A percentile compares a stretch with the other conserved stretches of the same genome.
Evolutionary conservation across 768 basidiomycete genomes (phyloP).

Genomic region (Lepiota brunneoincarnata): DNA sequence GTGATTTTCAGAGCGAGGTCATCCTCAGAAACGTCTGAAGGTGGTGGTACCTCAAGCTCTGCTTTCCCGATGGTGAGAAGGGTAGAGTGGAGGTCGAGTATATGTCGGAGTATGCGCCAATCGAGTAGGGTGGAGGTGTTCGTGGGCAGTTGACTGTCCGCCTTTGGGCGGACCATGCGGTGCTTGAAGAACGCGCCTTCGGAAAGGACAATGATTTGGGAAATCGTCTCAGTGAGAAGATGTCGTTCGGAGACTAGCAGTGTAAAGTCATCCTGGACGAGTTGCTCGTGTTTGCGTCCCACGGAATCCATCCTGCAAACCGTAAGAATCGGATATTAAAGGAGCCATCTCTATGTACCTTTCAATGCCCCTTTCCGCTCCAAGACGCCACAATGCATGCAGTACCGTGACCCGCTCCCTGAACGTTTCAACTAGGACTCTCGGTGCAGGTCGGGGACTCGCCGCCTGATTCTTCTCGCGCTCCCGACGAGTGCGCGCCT

Average conservation of each 20-base stretch:
- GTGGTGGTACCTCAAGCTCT: constrained; percentile 56
- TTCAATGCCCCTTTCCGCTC: constrained; percentile 49
- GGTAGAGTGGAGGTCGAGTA: constrained; percentile 60
- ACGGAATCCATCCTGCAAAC: constrained; percentile 46
- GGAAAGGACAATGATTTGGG: constrained; percentile 67
- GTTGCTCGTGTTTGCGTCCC: constrained; percentile 42
- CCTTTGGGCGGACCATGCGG: constrained; percentile 61
- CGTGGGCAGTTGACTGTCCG: constrained; percentile 25
- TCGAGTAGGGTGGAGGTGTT: constrained; percentile 47
- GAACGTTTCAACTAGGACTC: constrained; percentile 58
- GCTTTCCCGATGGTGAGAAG: constrained; percentile 65
- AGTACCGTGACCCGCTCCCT: constrained; percentile 74
- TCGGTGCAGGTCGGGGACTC: constrained; percentile 38
- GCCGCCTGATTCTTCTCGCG: constrained; percentile 28
- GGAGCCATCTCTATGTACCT: constrained; percentile 43
- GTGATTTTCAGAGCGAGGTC: constrained; percentile 82
- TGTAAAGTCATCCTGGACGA: constrained; percentile 55
- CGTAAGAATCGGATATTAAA: constrained; percentile 12
- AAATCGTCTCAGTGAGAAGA: constrained; percentile 74
- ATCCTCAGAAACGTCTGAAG: constrained; percentile 48
- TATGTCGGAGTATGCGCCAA: constrained; percentile 62
- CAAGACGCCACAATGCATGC: constrained; percentile 70
- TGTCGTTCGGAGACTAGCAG: constrained; percentile 63
- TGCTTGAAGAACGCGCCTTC: constrained; percentile 86
- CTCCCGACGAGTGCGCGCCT: constrained; percentile 39